Evolutionary conservation across 2,329 filamentous ascomycete genomes (phyloP), one percentile per base, ranked within the genome.

Genomic region (Fusarium clavum): DNA sequence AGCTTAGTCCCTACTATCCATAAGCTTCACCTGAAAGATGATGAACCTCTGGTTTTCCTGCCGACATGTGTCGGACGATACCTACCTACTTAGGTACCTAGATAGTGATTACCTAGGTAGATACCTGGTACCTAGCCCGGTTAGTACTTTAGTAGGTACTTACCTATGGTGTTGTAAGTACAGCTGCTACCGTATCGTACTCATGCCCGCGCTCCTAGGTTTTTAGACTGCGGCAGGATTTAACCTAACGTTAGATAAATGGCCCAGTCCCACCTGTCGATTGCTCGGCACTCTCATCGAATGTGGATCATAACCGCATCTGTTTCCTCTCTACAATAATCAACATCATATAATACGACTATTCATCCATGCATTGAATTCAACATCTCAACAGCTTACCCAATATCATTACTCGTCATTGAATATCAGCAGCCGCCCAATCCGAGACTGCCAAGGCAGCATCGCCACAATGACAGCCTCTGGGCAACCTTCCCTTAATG

Each of bases 401-500:
- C n/a, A 67, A 30, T 56, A 43, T 40, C 34, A 63, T 20, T 45
- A 40, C 45, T 63, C 22, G 41, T 30, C 52, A 38, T 46, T 64
- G 16, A 30, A 43, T 45, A 44, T 22, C 24, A 53, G 30, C 29
- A 46, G 32, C 25, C 38, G 43, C 47, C 55, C 44, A 43, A 40
- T 48, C 27, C 13, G 22, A 51, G 48, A 29, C 41, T 27, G 60
- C 53, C 45, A 65, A 56, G 59, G 48, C 47, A 32, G 49, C 63
- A 64, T 51, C 47, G 52, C 57, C 67, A 71, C 60, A 44, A 71
- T 71, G 69, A 30, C 68, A 43, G 45, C 55, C 27, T 53, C 59
- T 48, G 67, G 70, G 59, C 56, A 60, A 30, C 54, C 72, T 34
- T 63, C 67, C 57, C 58, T 61, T 61, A 61, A 63, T 57, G 64